Base-by-base conservation (phyloP, 179 eudicot genomes). In the Amaranthus tricolor region DNA sequence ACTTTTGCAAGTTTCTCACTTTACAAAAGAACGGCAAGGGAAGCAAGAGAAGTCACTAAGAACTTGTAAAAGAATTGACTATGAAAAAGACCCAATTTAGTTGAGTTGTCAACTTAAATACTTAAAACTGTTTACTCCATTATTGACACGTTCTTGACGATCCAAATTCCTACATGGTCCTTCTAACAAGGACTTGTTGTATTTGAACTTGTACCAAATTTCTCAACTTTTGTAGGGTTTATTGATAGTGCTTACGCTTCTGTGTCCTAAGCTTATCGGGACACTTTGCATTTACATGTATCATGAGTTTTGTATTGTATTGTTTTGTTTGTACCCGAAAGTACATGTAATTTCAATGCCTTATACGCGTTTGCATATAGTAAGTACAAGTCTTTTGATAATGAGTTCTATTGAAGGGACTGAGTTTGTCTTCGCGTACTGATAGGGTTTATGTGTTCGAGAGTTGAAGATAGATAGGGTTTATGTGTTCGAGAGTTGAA, bases 111-210 rank as follows among this genome's bases (percentile, higher is more conserved):
- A 51, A 45, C 16, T 68, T 21, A 20, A 31, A 31, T 31, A 31
- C 40, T 31, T 31, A 31, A 31, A 31, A 21, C 17, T 68, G 58
- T 50, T 52, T 14, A 50, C 71, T 6, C 58, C 44, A 45, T 68
- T 15, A 52, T 21, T 24, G 71, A 68, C 48, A 68, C 48, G 71
- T 68, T 68, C 59, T 11, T 68, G 19, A 43, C 24, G 71, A 68
- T 47, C 47, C 47, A 51, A 7, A 21, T 67, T 67, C 55, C 44
- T 50, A 12, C 48, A 51, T 52, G 59, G 47, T 24, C 71, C 59
- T 49, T 40, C 45, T 31, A 31, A 31, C 3, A 31, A 31, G 40
- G 40, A 31, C 56, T 65, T 20, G 8, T 2, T 62, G 66, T 40
- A 63, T 14, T 63, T 63, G 67, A 49, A n/a, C 10, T 40, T 63